These are phyloP conservation scores for Ogataea pignaliae DNA, from an alignment of 805 yeast species.

Conservation along the genomic window DNA sequence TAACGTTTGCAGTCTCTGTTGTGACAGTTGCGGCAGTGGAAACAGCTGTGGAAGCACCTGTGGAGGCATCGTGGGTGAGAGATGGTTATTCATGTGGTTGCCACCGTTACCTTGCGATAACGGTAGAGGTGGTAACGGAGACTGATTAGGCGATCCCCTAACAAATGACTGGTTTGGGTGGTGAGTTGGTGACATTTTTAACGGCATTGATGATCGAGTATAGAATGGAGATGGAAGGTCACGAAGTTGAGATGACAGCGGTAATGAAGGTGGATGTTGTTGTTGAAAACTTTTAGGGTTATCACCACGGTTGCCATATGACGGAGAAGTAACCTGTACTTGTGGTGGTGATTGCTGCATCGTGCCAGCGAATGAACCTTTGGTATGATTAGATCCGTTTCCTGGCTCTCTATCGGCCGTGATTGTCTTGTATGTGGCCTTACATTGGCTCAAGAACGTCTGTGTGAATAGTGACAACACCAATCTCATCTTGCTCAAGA, in stretches of 20 bases:
- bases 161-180: too few relatives aligned
- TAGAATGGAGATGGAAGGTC: background rate
- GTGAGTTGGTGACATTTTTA: too few relatives aligned
- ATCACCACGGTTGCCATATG: background rate
- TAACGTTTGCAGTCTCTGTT: too few relatives aligned
- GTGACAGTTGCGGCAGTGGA: too few relatives aligned
- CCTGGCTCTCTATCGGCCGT: constrained; percentile 5
- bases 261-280: background rate
- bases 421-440: constrained; percentile 14
- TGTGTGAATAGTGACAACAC: constrained; percentile 57
- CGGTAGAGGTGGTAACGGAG: too few relatives aligned
- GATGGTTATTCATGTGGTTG: too few relatives aligned
- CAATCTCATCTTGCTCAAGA: constrained; percentile 48
- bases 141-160: too few relatives aligned
- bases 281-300: constrained; percentile 1
- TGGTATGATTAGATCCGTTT: background rate
- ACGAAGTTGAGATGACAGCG: background rate
- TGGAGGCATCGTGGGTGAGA: too few relatives aligned
- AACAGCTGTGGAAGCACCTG: too few relatives aligned
- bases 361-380: too few relatives aligned
- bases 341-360: constrained; percentile 15
- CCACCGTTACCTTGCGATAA: too few relatives aligned
- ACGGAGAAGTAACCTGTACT: constrained; percentile 7
- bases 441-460: constrained; percentile 55
- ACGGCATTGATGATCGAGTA: too few relatives aligned